phyloP scores from a whole-genome alignment of 345 rosid species.

The Eucalyptus virginea region DNA sequence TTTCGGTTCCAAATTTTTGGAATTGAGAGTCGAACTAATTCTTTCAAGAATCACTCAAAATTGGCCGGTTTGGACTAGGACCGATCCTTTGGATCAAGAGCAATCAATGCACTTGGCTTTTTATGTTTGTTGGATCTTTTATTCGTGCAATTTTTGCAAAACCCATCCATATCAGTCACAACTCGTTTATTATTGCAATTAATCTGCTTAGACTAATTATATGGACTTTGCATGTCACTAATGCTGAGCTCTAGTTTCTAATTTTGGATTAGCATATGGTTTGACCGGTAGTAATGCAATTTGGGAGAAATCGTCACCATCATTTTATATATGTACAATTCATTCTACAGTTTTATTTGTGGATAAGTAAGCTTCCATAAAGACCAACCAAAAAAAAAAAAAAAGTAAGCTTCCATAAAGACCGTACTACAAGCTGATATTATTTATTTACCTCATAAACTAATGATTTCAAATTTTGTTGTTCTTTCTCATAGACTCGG shows the following conservation, averaged over 20 bases:
- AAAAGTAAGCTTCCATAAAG: not conserved
- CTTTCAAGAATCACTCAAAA: too few species aligned
- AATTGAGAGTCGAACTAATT: accelerated
- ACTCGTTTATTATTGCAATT: not conserved
- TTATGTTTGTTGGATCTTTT: not conserved
- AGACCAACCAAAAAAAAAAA: too few species aligned
- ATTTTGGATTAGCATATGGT: not conserved
- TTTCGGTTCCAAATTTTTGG: accelerated
- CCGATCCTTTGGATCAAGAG: not conserved
- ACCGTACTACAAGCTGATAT: not conserved
- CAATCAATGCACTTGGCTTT: not conserved
- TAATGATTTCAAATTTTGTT: not conserved
- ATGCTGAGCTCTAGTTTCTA: not conserved
- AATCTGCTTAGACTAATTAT: not conserved
- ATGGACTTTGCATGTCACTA: not conserved
- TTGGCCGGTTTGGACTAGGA: accelerated
- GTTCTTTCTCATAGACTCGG: not conserved
- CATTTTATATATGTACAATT: not conserved
- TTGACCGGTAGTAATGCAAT: not conserved
- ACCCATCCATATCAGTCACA: not conserved
- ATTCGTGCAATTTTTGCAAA: accelerated
- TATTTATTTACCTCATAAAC: not conserved
- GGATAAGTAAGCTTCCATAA: not conserved
- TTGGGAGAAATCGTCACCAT: not conserved
- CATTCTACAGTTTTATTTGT: not conserved